Evolutionary conservation across 2,329 filamentous ascomycete species (phyloP).

Genomic region (Fusarium albosuccineum): DNA sequence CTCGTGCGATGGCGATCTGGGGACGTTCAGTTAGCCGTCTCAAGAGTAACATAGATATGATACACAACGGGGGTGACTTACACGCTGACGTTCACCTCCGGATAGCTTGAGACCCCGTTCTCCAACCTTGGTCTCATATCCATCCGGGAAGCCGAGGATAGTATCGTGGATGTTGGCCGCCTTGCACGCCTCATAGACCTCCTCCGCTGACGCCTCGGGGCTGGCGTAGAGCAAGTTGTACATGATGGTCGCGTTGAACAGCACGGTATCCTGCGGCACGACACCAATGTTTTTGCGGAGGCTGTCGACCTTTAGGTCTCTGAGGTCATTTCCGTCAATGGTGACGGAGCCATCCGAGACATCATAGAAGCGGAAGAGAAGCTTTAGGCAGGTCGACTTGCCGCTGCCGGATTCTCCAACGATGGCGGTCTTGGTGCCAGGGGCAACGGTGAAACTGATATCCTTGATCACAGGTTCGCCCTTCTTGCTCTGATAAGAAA

Average conservation of each 20-base stretch:
- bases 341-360: constrained; percentile 59
- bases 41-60: not conserved
- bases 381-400: constrained; percentile 63
- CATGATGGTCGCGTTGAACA: constrained; percentile 68
- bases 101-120: constrained; percentile 67
- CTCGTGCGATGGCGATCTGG: constrained; percentile 69
- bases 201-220: constrained; percentile 60
- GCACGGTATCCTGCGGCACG: constrained; percentile 59
- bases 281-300: constrained; percentile 59
- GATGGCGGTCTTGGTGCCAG: constrained; percentile 61
- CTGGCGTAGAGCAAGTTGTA: constrained; percentile 68
- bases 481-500: constrained; percentile 57
- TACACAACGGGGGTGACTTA: constrained; percentile 40
- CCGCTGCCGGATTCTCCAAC: constrained; percentile 62
- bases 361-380: constrained; percentile 66
- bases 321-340: constrained; percentile 61
- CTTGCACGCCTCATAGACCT: constrained; percentile 64
- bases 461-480: constrained; percentile 54
- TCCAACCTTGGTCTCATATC: constrained; percentile 66
- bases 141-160: constrained; percentile 65
- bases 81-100: constrained; percentile 71
- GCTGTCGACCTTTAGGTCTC: constrained; percentile 56
- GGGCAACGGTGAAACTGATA: constrained; percentile 57
- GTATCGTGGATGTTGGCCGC: constrained; percentile 68
- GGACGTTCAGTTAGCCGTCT: not conserved